Conservation (phyloP, 148 eudicot species). For the Cornus controversa region DNA sequence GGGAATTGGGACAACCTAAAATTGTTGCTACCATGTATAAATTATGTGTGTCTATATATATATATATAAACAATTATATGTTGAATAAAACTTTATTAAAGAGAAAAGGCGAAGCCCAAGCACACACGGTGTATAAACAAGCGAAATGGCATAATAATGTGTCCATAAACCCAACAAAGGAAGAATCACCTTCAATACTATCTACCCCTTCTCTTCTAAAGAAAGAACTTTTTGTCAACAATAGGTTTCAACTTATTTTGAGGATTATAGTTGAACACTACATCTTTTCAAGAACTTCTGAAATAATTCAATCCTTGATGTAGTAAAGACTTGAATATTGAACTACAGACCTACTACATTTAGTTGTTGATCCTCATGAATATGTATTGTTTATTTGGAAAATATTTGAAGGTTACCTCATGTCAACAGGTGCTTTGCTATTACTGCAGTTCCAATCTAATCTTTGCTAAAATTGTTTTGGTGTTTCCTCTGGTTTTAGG, state of each 20-base stretch:
- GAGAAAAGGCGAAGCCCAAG: no score
- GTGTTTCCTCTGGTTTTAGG: conserved; percentile 65
- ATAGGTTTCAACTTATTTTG: not conserved
- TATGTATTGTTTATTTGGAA: not conserved
- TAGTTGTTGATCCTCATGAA: not conserved
- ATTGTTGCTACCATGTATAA: no score
- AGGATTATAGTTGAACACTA: not conserved
- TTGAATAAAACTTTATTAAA: no score
- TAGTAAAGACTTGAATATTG: no score
- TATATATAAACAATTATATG: no score
- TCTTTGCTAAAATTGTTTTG: conserved; percentile 39
- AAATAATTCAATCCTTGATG: not conserved
- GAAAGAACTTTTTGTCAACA: not conserved
- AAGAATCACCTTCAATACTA: no score
- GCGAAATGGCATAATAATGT: no score
- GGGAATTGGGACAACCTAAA: no score
- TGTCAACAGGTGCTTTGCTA: not conserved
- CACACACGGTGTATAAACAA: no score
- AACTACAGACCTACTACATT: no score
- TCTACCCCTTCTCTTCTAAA: not conserved
- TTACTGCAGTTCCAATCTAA: conserved; percentile 25
- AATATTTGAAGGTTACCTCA: not conserved
- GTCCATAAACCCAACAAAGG: no score
- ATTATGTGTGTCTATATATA: no score
- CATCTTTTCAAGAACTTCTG: not conserved